Evolutionary conservation across 148 eudicot species (phyloP).

Genomic region (Chenopodium suecicum): DNA sequence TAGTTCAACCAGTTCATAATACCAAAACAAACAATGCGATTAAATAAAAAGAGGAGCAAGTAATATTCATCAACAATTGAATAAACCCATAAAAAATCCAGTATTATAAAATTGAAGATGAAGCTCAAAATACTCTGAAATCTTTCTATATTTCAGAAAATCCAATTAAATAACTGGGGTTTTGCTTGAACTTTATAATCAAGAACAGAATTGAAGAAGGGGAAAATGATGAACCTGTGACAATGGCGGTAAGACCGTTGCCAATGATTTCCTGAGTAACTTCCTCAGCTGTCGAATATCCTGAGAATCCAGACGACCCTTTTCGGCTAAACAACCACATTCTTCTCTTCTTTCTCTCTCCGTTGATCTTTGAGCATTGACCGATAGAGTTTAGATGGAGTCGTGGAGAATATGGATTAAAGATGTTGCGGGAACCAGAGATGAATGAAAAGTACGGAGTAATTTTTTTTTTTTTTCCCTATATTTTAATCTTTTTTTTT

Average conservation of each 20-base stretch:
- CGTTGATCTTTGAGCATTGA: background rate
- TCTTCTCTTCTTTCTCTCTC: background rate
- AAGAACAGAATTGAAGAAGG: background rate
- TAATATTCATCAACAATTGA: slow-evolving; percentile 6
- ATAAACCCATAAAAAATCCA: background rate
- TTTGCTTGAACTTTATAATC: background rate
- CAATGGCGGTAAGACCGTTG: slow-evolving; percentile 48
- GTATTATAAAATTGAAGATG: background rate
- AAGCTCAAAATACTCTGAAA: background rate
- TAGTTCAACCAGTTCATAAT: background rate
- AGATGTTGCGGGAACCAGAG: background rate
- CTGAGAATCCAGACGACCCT: slow-evolving; percentile 41
- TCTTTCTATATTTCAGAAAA: background rate
- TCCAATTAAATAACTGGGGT: background rate
- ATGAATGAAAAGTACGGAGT: background rate
- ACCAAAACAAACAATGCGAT: background rate
- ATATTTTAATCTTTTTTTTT: too few relatives aligned
- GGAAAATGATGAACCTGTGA: slow-evolving; percentile 39
- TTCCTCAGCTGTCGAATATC: slow-evolving; percentile 46
- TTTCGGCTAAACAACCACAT: slow-evolving; percentile 31
- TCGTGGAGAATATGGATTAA: background rate
- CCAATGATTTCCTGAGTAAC: slow-evolving; percentile 45
- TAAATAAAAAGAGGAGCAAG: background rate
- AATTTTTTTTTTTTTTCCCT: too few relatives aligned
- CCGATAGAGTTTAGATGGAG: background rate